Conservation (phyloP, 2,329 filamentous ascomycete species). For the Penicillium sp. region DNA sequence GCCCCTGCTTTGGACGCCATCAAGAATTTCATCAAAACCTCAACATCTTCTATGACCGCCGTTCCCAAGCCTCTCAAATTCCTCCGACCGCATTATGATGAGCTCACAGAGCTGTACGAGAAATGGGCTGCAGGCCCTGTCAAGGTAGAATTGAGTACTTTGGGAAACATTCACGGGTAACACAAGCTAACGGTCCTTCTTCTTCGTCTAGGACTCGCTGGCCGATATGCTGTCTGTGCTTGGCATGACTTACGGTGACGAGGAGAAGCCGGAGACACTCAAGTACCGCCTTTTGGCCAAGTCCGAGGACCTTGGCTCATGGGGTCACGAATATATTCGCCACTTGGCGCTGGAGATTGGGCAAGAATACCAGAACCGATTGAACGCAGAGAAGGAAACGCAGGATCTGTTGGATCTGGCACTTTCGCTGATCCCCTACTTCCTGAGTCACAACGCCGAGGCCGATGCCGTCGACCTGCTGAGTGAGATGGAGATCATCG, state of each 20-base stretch:
- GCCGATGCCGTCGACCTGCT: slow-evolving; percentile 96
- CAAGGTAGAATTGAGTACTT: slow-evolving; percentile 61
- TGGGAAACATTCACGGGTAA: not conserved
- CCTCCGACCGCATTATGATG: slow-evolving; percentile 92
- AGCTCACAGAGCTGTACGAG: slow-evolving; percentile 82
- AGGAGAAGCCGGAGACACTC: slow-evolving; percentile 91
- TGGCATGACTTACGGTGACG: slow-evolving; percentile 98
- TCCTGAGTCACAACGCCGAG: slow-evolving; percentile 95
- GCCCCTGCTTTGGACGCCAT: slow-evolving; percentile 91
- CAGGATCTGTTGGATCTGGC: slow-evolving; percentile 85
- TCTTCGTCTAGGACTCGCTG: slow-evolving; percentile 61
- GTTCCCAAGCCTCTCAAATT: slow-evolving; percentile 99
- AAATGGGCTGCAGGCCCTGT: slow-evolving; percentile 81
- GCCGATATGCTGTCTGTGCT: slow-evolving; percentile 96
- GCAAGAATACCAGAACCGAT: slow-evolving; percentile 84
- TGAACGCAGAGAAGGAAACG: slow-evolving; percentile 80
- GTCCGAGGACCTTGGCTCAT: slow-evolving; percentile 88
- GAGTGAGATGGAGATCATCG: slow-evolving; percentile 97
- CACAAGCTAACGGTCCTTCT: slow-evolving; percentile 16
- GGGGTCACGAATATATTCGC: slow-evolving; percentile 97
- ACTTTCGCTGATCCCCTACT: slow-evolving; percentile 83
- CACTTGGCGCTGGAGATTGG: slow-evolving; percentile 95
- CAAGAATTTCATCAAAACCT: slow-evolving; percentile 98
- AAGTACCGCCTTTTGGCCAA: slow-evolving; percentile 92
- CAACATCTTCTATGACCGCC: slow-evolving; percentile 98